Percentiles rank a stretch among this genome's conserved stretches.
Conservation (phyloP, 2,329 filamentous ascomycete species). For the Metarhizium album region DNA sequence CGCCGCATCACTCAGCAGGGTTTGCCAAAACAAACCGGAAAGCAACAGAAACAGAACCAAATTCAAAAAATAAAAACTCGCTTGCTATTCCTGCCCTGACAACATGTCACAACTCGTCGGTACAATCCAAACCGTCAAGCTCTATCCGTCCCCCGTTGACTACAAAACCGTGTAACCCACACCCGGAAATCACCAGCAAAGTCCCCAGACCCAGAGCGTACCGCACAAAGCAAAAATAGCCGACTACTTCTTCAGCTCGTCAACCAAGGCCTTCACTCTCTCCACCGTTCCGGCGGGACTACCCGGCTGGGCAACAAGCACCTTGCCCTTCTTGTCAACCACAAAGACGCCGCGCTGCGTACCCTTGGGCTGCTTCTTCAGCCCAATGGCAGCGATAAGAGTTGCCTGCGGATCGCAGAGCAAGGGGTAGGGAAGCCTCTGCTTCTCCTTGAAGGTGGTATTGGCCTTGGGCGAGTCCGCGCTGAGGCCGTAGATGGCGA, state of each 20-base stretch:
- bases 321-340: slow-evolving; percentile 70
- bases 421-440: slow-evolving; percentile 78
- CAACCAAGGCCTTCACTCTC: slow-evolving; percentile 62
- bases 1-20: no score
- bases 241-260: slow-evolving; percentile 22
- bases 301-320: slow-evolving; percentile 64
- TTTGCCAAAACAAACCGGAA: no score
- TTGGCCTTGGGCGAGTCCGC: slow-evolving; percentile 84
- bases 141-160: not conserved
- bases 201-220: not conserved
- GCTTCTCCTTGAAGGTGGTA: slow-evolving; percentile 83
- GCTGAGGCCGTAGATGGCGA: slow-evolving; percentile 83
- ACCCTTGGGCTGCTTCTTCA: slow-evolving; percentile 74
- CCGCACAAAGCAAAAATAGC: not conserved
- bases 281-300: slow-evolving; percentile 69
- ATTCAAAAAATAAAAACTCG: slow-evolving; percentile 3
- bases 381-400: slow-evolving; percentile 76
- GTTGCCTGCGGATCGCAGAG: slow-evolving; percentile 69
- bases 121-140: slow-evolving; percentile 6
- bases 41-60: not conserved
- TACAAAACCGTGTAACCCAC: not conserved
- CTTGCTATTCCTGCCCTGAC: slow-evolving; percentile 3
- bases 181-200: not conserved
- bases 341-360: slow-evolving; percentile 83
- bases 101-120: not conserved